Evolutionary conservation across 306 rosid species (phyloP), one percentile per base, ranked within the genome.

Genomic region (Arachis hypogaea): DNA sequence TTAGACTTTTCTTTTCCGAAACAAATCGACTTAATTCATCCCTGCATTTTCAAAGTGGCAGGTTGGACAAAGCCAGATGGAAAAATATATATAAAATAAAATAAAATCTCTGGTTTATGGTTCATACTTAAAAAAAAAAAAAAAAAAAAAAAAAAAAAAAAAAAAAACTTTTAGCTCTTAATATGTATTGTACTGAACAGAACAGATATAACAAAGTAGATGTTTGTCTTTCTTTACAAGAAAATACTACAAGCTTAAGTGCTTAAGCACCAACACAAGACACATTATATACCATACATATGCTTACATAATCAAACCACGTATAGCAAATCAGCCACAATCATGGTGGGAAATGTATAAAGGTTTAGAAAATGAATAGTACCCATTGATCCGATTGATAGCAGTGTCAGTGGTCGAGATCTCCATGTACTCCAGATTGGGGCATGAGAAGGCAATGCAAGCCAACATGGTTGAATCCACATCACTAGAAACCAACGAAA

Each of bases 391-490:
- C 68, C 93, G 85, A 80, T 88, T 90, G 59, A 76, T 16, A 10
- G 93, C 88, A 33, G 68, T 40, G 45, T 74, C 72, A 22, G 88
- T 76, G 14, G 68, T 73, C 16, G 74, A 67, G 71, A 88, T 86
- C 85, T 88, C 97, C 93, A 90, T n/a, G 38, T 11, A 77, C 30
- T 85, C 97, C 38, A 90, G 87, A 85, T 83, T 88, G 22, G 93
- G 92, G 75, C 97, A 90, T 3, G 97, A 90, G 50, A 88, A 90
- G 44, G 97, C 90, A 68, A 90, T 82, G 75, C 93, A 90, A 38
- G 89, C 93, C 61, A 90, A 83, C 93, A 86, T 82, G 28, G 93
- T 90, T 7, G 97, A 87, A 76, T 90, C 97, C 62, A 86, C 44
- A 66, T 90, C 89, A 55, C 97, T 90, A 84, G 69, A 67, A 70